Evolutionary conservation across 129 eudicot species (phyloP).

Genomic region (Daucus carota): DNA sequence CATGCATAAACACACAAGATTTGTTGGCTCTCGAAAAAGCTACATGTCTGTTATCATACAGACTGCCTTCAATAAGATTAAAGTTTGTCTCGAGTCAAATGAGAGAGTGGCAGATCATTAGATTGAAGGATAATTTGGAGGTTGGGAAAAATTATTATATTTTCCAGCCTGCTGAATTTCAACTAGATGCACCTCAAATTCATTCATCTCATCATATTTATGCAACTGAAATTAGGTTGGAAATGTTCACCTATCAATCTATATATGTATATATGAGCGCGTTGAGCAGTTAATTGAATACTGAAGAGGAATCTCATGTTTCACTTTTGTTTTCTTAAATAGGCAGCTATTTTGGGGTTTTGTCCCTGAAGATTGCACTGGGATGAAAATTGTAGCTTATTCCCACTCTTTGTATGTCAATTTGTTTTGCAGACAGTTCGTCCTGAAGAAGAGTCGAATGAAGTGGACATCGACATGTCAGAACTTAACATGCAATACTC

Average conservation of each 20-base stretch:
- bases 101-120: neutral
- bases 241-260: neutral
- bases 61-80: neutral
- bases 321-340: no score
- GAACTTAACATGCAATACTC: slow-evolving; percentile 38
- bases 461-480: slow-evolving; percentile 52
- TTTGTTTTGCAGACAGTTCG: slow-evolving; percentile 39
- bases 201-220: neutral
- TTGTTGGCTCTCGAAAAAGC: neutral
- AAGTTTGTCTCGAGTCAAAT: neutral
- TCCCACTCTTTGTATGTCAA: neutral
- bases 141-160: no score
- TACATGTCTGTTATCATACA: neutral
- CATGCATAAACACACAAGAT: neutral
- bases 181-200: neutral
- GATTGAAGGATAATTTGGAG: neutral
- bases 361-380: neutral
- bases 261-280: neutral
- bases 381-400: neutral
- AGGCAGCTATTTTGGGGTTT: neutral
- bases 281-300: neutral
- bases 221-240: neutral
- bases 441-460: slow-evolving; percentile 51
- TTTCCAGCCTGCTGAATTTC: neutral
- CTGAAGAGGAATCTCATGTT: neutral